phyloP scores from a whole-genome alignment of 2,329 filamentous ascomycete species.

The Xylaria sp. region DNA sequence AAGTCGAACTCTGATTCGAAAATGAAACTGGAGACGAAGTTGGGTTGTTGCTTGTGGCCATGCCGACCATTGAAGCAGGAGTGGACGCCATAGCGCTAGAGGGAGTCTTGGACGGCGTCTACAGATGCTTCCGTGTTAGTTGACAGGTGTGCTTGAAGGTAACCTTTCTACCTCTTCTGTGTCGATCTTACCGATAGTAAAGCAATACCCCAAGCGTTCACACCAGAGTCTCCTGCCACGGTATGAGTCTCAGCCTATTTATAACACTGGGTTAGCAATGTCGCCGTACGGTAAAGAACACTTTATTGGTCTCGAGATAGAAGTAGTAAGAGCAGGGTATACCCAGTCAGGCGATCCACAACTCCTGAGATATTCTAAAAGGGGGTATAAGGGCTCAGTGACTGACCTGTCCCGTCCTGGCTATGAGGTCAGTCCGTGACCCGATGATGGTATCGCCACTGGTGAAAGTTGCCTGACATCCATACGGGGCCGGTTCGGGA shows the following conservation, averaged over 20 bases:
- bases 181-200: not conserved
- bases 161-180: not conserved
- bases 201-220: not conserved
- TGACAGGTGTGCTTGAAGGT: no score
- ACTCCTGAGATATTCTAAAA: not conserved
- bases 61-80: not conserved
- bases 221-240: not conserved
- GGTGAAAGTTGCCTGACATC: constrained; percentile 22
- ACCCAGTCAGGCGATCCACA: not conserved
- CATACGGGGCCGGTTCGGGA: constrained; percentile 16
- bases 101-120: not conserved
- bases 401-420: constrained; percentile 8
- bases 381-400: not conserved
- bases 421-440: constrained; percentile 23
- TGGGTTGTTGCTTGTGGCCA: not conserved
- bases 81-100: not conserved
- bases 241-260: constrained; percentile 21
- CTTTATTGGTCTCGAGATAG: not conserved
- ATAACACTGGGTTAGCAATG: not conserved
- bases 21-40: not conserved
- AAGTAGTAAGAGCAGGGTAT: not conserved
- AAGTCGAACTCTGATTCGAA: not conserved
- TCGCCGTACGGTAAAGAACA: not conserved
- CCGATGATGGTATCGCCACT: constrained; percentile 14
- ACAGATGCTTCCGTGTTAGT: constrained; percentile 3